These are phyloP conservation scores for Phytopythium ostracodes DNA, from an alignment of 352 stramenopile species.

Conservation along the genomic window DNA sequence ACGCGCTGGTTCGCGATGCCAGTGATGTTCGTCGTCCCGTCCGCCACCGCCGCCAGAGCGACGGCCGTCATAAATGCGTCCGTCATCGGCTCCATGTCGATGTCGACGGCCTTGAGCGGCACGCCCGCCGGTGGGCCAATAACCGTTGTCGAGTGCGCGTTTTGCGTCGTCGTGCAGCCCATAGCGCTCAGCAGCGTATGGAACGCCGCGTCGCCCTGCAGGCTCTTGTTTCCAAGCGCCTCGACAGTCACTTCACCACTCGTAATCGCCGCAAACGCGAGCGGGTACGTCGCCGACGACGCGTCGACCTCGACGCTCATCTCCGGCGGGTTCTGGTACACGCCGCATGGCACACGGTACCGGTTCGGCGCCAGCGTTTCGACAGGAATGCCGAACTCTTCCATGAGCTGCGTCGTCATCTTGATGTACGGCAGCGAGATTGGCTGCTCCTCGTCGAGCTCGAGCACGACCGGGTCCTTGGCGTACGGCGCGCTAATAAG, in stretches of 20 bases:
- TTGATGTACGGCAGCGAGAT: constrained; percentile 96
- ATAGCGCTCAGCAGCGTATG: constrained; percentile 79
- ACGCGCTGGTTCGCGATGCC: constrained; percentile 98
- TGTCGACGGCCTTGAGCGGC: constrained; percentile 83
- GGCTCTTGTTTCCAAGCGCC: constrained; percentile 91
- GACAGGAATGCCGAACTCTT: constrained; percentile 94
- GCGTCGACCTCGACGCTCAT: constrained; percentile 94
- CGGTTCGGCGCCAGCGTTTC: constrained; percentile 82
- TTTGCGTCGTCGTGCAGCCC: constrained; percentile 68
- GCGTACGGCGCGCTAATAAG: constrained; percentile 94
- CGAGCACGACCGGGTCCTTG: constrained; percentile 68
- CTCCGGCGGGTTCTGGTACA: constrained; percentile 63
- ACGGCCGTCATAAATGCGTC: constrained; percentile 98
- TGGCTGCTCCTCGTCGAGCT: constrained; percentile 94
- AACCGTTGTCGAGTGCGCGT: constrained; percentile 64
- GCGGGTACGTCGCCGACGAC: constrained; percentile 95
- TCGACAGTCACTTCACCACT: constrained; percentile 92
- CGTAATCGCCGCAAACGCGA: constrained; percentile 96
- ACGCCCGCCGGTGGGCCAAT: constrained; percentile 69
- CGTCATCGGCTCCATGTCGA: constrained; percentile 97
- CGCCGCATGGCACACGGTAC: constrained; percentile 67
- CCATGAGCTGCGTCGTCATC: constrained; percentile 95
- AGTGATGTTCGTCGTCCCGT: constrained; percentile 95
- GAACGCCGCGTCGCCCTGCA: constrained; percentile 96
- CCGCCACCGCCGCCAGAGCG: constrained; percentile 92